Evolutionary conservation across 2,329 filamentous ascomycete genomes (phyloP), one percentile per base, ranked within the genome.

Genomic region (Sporothrix variecibatus): DNA sequence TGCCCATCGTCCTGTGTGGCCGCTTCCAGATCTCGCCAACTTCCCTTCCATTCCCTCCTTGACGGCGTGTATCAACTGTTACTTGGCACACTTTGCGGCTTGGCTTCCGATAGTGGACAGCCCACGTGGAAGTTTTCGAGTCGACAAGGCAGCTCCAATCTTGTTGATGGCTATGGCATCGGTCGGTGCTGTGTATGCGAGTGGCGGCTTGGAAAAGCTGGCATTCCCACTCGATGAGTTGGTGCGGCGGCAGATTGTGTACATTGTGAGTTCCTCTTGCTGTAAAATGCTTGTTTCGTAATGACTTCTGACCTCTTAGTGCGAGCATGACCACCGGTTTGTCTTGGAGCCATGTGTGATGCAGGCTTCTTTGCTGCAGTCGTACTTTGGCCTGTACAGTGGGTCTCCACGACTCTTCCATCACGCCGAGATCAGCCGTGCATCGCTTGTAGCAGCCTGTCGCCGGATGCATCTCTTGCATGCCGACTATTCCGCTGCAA

Each of bases 321-420:
- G 67, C 9, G 67, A 70, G 9, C 49, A 70, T 40, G 67, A 70
- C 34, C 67, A 70, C 20, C 67, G 67, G 20, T 70, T 70, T 56
- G 49, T 70, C 20, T 26, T 70, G 7, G 67, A 70, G n/a, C 67
- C 67, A 11, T 56, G 67, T 31, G 67, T 70, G 17, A 40, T 70
- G 67, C 67, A 70, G 20, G 67, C 49, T 2, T 70, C 67, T 34
- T 28, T 70, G 26, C 28, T 70, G 28, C 67, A 70, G n/a, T 70
- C 67, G 28, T 70, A 56, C 17, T 70, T 70, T 40, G 67, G 67
- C n/a, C 49, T 70, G 17, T 70, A 70, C 49, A 70, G 67, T 26
- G 67, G 67, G 28, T 70, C 67, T 17, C 67, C 67, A 5, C 26
- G 67, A 2, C n/a, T 56, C 9, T 70, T 70, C 20, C 67, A 70